Evolutionary conservation across 345 rosid species (phyloP).

Genomic region (Abelmoschus esculentus): DNA sequence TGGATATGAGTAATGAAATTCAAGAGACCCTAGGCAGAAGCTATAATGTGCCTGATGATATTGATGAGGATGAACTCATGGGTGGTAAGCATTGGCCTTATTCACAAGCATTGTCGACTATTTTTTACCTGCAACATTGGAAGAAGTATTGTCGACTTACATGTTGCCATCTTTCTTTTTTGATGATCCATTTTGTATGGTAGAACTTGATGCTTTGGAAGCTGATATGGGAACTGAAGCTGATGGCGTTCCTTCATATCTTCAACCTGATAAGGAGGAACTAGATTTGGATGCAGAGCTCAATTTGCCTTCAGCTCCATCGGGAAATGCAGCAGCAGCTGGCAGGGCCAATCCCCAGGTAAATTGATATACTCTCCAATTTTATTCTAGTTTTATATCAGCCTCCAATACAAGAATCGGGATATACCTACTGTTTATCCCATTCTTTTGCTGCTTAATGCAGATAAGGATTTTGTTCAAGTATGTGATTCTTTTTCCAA

Average conservation of each 20-base stretch:
- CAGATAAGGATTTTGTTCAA: background rate
- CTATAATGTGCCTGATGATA: conserved; percentile 90
- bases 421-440: background rate
- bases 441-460: background rate
- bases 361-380: conserved; percentile 1
- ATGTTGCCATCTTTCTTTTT: background rate
- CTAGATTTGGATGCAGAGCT: conserved; percentile 62
- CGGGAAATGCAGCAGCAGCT: conserved; percentile 38
- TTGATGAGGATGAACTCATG: conserved; percentile 96
- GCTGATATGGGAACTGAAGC: conserved; percentile 95
- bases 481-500: background rate
- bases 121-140: too few species aligned
- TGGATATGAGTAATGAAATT: conserved; percentile 92
- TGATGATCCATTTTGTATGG: conserved; percentile 11
- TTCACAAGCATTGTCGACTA: background rate
- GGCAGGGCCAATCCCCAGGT: conserved; percentile 67
- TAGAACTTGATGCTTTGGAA: conserved; percentile 95
- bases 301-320: conserved; percentile 77
- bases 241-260: conserved; percentile 84
- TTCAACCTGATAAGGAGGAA: conserved; percentile 86
- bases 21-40: conserved; percentile 95
- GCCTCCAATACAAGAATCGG: background rate
- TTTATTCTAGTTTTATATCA: background rate
- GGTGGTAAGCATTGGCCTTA: conserved; percentile 52
- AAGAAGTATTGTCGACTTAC: background rate